phyloP scores from a whole-genome alignment of 805 yeast genomes.

The Wickerhamomyces mucosus region DNA sequence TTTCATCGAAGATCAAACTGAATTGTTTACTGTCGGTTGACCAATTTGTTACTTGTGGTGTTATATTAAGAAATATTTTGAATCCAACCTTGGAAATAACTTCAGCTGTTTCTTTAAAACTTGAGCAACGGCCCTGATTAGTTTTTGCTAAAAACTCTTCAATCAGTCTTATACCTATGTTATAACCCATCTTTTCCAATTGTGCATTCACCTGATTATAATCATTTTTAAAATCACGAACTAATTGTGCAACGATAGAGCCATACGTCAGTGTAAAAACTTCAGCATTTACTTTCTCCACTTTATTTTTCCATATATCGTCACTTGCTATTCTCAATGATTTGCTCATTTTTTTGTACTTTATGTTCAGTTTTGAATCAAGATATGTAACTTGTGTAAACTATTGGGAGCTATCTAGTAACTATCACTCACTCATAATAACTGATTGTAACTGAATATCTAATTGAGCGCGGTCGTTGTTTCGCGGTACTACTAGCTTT shows the following conservation, averaged over 20 bases:
- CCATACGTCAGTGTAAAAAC: conserved; percentile 93
- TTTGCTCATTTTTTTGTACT: conserved; percentile 1
- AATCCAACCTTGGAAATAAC: conserved; percentile 81
- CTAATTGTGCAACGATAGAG: conserved; percentile 82
- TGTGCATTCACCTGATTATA: conserved; percentile 74
- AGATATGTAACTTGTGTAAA: conserved; percentile 9
- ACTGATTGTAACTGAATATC: too few species aligned
- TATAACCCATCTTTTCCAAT: conserved; percentile 88
- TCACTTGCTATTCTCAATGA: conserved; percentile 29
- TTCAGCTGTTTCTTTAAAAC: conserved; percentile 81
- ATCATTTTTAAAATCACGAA: conserved; percentile 71
- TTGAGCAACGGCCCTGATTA: conserved; percentile 72
- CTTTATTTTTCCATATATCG: conserved; percentile 83
- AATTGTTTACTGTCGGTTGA: conserved; percentile 66
- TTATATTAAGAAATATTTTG: conserved; percentile 76
- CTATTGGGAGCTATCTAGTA: too few species aligned
- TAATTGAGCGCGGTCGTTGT: too few species aligned
- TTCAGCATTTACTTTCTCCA: conserved; percentile 70
- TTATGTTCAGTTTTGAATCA: not conserved
- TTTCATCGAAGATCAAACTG: conserved; percentile 65
- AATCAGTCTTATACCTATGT: conserved; percentile 81
- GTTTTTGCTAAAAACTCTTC: conserved; percentile 91
- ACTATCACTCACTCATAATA: too few species aligned
- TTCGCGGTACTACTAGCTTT: too few species aligned
- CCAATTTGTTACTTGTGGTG: conserved; percentile 73